phyloP scores from a whole-genome alignment of 164 flowering plant genomes.

The Nymphaea colorata region DNA sequence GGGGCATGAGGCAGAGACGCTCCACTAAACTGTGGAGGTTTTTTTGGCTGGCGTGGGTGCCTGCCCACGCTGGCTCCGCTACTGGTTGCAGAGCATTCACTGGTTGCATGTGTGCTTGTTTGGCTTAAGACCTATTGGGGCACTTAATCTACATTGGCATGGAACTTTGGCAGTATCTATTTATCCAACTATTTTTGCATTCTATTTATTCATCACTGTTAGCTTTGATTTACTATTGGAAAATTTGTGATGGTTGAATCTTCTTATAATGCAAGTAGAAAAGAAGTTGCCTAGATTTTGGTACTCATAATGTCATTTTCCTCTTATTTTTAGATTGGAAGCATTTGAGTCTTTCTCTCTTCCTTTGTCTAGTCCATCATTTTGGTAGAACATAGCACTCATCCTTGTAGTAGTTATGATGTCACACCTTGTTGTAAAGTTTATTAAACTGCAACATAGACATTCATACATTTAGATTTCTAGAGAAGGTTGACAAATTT shows the following conservation, averaged over 20 bases:
- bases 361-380: conserved; percentile 12
- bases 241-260: background rate
- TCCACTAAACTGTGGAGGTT: no score
- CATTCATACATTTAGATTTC: conserved; percentile 72
- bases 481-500: conserved; percentile 68
- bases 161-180: background rate
- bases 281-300: conserved; percentile 52
- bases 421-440: conserved; percentile 70
- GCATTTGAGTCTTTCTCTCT: background rate
- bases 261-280: conserved; percentile 17
- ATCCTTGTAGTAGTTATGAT: conserved; percentile 41
- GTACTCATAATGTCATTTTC: conserved; percentile 17
- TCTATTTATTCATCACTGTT: background rate
- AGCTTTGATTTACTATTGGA: background rate
- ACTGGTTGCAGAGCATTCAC: no score
- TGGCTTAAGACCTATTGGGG: background rate
- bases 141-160: background rate
- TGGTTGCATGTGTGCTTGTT: no score
- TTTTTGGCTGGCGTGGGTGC: no score
- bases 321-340: background rate
- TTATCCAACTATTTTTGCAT: background rate
- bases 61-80: no score
- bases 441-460: conserved; percentile 25
- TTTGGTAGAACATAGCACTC: conserved; percentile 72
- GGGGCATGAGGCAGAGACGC: no score